Evolutionary conservation across 345 rosid species (phyloP), one percentile per base, ranked within the genome.

Genomic region (Eucalyptus dawsonii): DNA sequence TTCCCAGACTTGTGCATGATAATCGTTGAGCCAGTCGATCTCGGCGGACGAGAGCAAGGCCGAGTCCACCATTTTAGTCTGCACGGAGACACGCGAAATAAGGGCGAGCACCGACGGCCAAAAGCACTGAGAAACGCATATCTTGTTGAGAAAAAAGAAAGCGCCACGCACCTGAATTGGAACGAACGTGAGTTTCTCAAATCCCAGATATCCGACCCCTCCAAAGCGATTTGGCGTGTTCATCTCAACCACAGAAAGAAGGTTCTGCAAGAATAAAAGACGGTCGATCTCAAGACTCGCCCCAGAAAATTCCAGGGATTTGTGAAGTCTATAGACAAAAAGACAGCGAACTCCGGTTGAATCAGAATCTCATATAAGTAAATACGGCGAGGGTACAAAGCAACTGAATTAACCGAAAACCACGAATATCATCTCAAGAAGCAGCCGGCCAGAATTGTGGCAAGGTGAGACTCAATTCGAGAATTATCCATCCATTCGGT

Each of bases 1-100:
- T 87, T 94, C 97, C 99, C 99, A 96, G 86, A 97, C 99, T 92
- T 96, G 97, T 6, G 91, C 81, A 89, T 97, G 99, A 94, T 97
- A 97, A 86, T 90, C 88, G 87, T 97, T 94, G 50, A 97, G 95
- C 99, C 99, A 97, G 80, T 94, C 92, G 56, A 95, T 90, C 92
- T 97, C 99, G 34, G 89, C 90, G 9, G 89, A 87, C 12, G 97
- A 94, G 16, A 97, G 96, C 90, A 97, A 91, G 31, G 97, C 92
- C 12, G 93, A 62, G 40, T 96, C 97, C 50, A 97, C 90, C 95
- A 97, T 86, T 91, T 97, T 97, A 22, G 93, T 90, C 99, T 97
- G 95, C 95, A 91, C 44, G 31, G 50, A 31, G 54, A 40, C 85
- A 69, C n/a, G 44, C 12, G 31, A 37, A 44, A 86, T 17, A n/a